A percentile compares a stretch with the other conserved stretches of the same genome.
These are phyloP conservation scores for Arthrobotrys pseudoclavata DNA, from an alignment of 2,329 filamentous ascomycete genomes.

Conservation along the genomic window DNA sequence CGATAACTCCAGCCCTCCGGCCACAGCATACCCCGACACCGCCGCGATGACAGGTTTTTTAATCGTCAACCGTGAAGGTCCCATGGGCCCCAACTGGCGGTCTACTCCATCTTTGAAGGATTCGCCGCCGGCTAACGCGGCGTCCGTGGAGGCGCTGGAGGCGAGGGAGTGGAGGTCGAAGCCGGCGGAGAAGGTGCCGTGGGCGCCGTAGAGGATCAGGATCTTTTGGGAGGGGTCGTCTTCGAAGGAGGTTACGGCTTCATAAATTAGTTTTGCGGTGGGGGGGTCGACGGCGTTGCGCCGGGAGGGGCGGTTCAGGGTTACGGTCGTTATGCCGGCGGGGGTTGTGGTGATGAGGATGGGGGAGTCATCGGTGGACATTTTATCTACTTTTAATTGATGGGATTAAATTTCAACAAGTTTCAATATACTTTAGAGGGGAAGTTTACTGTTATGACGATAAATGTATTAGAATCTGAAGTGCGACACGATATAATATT, in stretches of 20 bases:
- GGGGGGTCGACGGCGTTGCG: slow-evolving; percentile 71
- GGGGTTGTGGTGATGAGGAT: slow-evolving; percentile 25
- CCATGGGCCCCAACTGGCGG: slow-evolving; percentile 69
- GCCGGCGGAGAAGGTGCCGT: slow-evolving; percentile 85
- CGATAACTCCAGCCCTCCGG: slow-evolving; percentile 71
- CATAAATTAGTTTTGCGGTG: slow-evolving; percentile 69
- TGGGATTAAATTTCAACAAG: too few species aligned
- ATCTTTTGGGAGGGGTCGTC: slow-evolving; percentile 70
- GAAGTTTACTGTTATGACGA: not conserved
- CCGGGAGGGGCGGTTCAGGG: slow-evolving; percentile 70
- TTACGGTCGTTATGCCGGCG: slow-evolving; percentile 71
- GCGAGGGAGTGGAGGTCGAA: slow-evolving; percentile 76
- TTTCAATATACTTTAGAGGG: too few species aligned
- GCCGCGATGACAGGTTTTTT: slow-evolving; percentile 74
- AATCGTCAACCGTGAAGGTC: slow-evolving; percentile 73
- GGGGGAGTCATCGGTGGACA: slow-evolving; percentile 5
- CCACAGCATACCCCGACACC: slow-evolving; percentile 71
- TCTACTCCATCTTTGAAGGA: slow-evolving; percentile 68
- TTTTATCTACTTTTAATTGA: slow-evolving; percentile 10
- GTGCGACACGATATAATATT: not conserved
- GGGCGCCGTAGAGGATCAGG: slow-evolving; percentile 69
- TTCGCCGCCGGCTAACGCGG: slow-evolving; percentile 78
- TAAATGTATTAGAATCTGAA: too few species aligned
- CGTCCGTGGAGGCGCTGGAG: slow-evolving; percentile 68
- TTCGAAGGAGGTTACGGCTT: slow-evolving; percentile 70